Evolutionary conservation across 495 filamentous ascomycete species (phyloP).

Genomic region (Annulohypoxylon stygium): DNA sequence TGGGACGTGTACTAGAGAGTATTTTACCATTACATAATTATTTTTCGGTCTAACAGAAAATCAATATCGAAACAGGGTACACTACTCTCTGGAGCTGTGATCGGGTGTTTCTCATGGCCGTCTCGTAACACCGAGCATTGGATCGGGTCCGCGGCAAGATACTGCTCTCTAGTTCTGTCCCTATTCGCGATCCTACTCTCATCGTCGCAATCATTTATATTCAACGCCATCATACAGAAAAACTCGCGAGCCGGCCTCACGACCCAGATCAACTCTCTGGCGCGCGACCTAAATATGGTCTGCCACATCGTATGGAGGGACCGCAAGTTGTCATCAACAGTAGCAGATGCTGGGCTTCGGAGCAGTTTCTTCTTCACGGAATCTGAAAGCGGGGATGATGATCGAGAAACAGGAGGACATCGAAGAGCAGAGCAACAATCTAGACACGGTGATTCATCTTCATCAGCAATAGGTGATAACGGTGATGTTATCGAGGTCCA

Average conservation of each 20-base stretch:
- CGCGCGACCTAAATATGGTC: not conserved
- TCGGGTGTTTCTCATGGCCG: slow-evolving; percentile 53
- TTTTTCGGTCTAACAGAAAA: not conserved
- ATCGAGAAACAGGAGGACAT: too few relatives aligned
- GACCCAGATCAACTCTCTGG: not conserved
- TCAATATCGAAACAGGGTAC: slow-evolving; percentile 31
- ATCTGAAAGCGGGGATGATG: too few relatives aligned
- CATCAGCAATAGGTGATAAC: too few relatives aligned
- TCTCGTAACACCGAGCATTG: slow-evolving; percentile 42
- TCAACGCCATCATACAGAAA: slow-evolving; percentile 38
- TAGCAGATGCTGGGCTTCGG: too few relatives aligned
- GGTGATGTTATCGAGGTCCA: slow-evolving; percentile 1
- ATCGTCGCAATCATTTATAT: slow-evolving; percentile 44
- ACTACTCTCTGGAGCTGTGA: slow-evolving; percentile 49
- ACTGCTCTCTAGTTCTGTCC: slow-evolving; percentile 49
- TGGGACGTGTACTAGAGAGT: too few relatives aligned
- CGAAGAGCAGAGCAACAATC: too few relatives aligned
- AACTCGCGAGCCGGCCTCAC: not conserved
- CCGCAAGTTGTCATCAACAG: too few relatives aligned
- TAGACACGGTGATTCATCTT: too few relatives aligned
- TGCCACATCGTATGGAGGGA: too few relatives aligned
- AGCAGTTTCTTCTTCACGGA: too few relatives aligned
- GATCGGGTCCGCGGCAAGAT: slow-evolving; percentile 49
- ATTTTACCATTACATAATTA: not conserved
- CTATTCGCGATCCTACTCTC: slow-evolving; percentile 48